These are phyloP conservation scores for Aureobasidium namibiae DNA, from an alignment of 2,329 filamentous ascomycete genomes.

Conservation along the genomic window DNA sequence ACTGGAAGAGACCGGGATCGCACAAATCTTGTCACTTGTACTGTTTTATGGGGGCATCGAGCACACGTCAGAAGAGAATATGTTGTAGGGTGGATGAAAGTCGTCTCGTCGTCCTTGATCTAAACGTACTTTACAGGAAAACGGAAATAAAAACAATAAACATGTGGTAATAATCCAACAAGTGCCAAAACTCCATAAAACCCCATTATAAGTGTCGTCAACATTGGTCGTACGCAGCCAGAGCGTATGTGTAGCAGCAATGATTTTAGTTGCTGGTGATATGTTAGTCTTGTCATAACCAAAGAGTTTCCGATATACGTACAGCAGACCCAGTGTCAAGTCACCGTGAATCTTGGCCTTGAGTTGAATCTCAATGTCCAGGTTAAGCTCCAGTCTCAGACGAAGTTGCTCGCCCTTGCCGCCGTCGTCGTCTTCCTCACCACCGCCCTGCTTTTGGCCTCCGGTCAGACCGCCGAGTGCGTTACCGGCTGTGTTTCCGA, in stretches of 20 bases:
- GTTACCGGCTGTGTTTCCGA: conserved; percentile 37
- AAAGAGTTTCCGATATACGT: conserved; percentile 23
- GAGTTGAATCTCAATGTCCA: conserved; percentile 55
- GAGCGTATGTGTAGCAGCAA: neutral
- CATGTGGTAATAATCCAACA: conserved; percentile 8
- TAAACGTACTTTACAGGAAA: conserved; percentile 3
- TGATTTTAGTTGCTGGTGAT: conserved; percentile 12
- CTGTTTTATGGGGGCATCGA: no score
- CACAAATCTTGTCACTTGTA: no score
- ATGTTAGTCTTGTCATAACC: neutral
- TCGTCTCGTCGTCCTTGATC: neutral
- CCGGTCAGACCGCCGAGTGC: conserved; percentile 42
- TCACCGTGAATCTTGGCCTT: conserved; percentile 60
- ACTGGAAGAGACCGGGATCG: no score
- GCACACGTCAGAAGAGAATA: neutral
- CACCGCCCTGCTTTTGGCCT: conserved; percentile 22
- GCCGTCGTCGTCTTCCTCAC: conserved; percentile 27
- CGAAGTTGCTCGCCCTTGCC: conserved; percentile 45
- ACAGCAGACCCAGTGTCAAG: conserved; percentile 49
- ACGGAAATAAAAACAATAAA: neutral
- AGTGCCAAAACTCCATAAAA: conserved; percentile 10
- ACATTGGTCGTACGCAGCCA: conserved; percentile 6
- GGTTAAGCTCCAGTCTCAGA: conserved; percentile 50
- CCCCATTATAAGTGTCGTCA: conserved; percentile 12
- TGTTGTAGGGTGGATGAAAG: neutral